Evolutionary conservation across 2,329 filamentous ascomycete species (phyloP), one percentile per base, ranked within the genome.

Genomic region (Penicillium sp.): DNA sequence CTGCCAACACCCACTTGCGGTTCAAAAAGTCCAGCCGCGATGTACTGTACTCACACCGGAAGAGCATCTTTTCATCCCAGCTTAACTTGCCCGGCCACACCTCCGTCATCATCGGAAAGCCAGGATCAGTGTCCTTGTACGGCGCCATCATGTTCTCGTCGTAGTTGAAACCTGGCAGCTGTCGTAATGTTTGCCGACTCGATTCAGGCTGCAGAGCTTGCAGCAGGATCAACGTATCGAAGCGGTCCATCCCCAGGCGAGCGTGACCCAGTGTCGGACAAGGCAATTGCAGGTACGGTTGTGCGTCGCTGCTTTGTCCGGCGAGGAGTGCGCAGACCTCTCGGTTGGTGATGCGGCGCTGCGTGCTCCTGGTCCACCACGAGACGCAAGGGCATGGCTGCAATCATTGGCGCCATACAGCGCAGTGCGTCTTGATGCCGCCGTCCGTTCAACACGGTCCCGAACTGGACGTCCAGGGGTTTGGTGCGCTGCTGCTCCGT

Each of bases 1-100:
- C 42, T 9, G 33, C 49, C 20, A 38, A n/a, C 35, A 52, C 42
- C 49, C 49, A 52, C 28, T 52, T 35, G 23, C 42, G 33, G 2
- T 35, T 52, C 49, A 52, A 52, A 45, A 52, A 52, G 30, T 43
- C 38, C 30, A 42, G 42, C 49, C 38, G 40, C 35, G 33, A 23
- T 26, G 49, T 52, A 43, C 42, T 52, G 21, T 52, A 52, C 40
- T n/a, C 42, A 23, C 33, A 35, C 42, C 42, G 40, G 4, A 52
- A 20, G 16, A 38, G 24, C 35, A 52, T 52, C 43, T 43, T 52
- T 42, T 24, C 49, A 12, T 30, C 3, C 49, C 49, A 52, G 43
- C 42, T 18, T 28, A 38, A 38, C 1, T 24, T 38, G 18, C 33
- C 49, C 9, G 49, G 49, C 35, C 38, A 52, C 38, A 52, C 14